Evolutionary conservation across 768 basidiomycete genomes (phyloP).

Genomic region (Chalciporus chontae): DNA sequence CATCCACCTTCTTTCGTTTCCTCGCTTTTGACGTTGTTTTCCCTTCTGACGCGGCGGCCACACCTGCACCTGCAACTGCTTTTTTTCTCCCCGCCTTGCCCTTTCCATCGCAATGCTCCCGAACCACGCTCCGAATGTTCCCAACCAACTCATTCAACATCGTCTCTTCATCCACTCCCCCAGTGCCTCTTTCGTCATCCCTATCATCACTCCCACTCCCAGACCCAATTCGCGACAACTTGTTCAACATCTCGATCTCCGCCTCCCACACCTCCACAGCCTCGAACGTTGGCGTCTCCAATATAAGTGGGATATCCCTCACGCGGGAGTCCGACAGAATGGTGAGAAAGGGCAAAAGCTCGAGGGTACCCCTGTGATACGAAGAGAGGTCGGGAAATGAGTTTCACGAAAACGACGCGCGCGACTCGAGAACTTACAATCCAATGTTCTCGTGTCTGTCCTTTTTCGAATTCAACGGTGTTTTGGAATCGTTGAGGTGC

Average conservation of each 20-base stretch:
- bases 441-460: constrained; percentile 88
- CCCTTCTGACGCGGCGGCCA: constrained; percentile 2
- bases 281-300: constrained; percentile 79
- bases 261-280: constrained; percentile 64
- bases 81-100: not conserved
- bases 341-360: constrained; percentile 57
- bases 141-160: constrained; percentile 8
- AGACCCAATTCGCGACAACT: constrained; percentile 28
- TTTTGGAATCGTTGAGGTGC: constrained; percentile 85
- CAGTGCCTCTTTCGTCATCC: too few species aligned
- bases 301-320: constrained; percentile 69
- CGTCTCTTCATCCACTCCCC: not conserved
- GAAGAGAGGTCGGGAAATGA: too few species aligned
- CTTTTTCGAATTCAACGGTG: constrained; percentile 55
- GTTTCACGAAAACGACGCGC: too few species aligned
- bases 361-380: constrained; percentile 58
- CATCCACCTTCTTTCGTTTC: constrained; percentile 1
- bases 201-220: not conserved
- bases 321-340: constrained; percentile 68
- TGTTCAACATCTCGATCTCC: constrained; percentile 64
- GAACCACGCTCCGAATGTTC: constrained; percentile 12
- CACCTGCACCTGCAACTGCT: not conserved
- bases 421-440: constrained; percentile 57
- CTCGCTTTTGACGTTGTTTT: not conserved
- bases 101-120: constrained; percentile 11